Evolutionary conservation across 176 grass and related monocot species (phyloP), one percentile per base, ranked within the genome.

Genomic region (Aegilops bicornis): DNA sequence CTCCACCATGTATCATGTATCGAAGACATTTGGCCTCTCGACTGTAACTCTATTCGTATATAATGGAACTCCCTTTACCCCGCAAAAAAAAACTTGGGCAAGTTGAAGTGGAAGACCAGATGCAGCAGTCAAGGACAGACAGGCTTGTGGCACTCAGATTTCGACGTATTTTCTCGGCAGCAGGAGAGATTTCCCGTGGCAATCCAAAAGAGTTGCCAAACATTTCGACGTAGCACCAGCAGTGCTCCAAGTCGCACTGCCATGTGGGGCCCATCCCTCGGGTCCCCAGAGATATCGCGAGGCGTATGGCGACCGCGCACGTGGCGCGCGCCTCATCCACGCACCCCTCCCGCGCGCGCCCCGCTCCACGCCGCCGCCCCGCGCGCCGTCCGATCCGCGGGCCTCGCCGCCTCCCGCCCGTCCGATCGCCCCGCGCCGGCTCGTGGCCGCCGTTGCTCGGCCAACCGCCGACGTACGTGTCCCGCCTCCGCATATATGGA

Each of bases 261-360:
- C 0, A 3, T 6, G 84, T 10, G 54, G 88, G 64, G 7, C 88
- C 88, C 32, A 3, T 0, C 1, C 9, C 3, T 39, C 22, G 60
- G 35, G 78, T 80, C 88, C 90, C 76, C 47, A 45, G 79, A 84
- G 84, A 95, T 95, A 92, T 84, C 78, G 78, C 6, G 40, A 59
- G 50, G 76, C 93, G 90, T 90, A 94, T 98, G 32, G 78, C n/a
- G 72, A 4, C 81, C 69, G 29, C 36, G 84, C 96, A 86, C 84
- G 96, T 91, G 96, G 88, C 88, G 71, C 39, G 4, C 8, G 50
- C 73, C 77, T 89, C 96, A 95, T 91, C 96, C 96, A 92, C 88
- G 86, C 40, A 87, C 78, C 73, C 48, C 81, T 74, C 78, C 87
- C 78, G 85, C 85, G 36, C 74, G 25, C 0, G 65, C 86, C 73